phyloP scores from a whole-genome alignment of 2,329 filamentous ascomycete species.

The Xylariaceae sp. region DNA sequence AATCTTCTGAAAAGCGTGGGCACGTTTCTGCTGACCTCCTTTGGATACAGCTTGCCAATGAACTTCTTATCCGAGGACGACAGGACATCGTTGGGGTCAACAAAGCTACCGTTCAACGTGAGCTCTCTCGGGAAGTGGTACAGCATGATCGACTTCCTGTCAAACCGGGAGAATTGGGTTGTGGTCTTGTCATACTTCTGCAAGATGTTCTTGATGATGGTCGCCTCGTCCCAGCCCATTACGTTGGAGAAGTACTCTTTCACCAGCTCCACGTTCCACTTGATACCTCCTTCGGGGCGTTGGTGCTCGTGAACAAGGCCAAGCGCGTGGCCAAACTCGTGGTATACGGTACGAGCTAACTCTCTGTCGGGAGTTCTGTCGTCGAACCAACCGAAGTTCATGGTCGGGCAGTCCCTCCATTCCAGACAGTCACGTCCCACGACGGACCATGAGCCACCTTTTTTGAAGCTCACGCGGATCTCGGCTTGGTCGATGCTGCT shows the following conservation, averaged over 20 bases:
- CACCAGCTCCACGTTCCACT: background rate
- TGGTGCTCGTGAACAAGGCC: conserved; percentile 13
- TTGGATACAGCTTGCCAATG: conserved; percentile 1
- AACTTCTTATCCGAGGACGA: conserved; percentile 5
- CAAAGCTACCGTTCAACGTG: conserved; percentile 1
- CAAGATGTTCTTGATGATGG: conserved; percentile 4
- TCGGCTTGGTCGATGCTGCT: background rate
- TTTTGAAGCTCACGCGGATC: conserved; percentile 6
- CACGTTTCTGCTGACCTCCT: background rate
- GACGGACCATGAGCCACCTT: conserved; percentile 6
- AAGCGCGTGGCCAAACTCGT: conserved; percentile 12
- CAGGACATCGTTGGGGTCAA: conserved; percentile 2
- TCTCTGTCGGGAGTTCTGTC: conserved; percentile 1
- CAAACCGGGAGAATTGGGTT: conserved; percentile 3
- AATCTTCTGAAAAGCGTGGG: background rate
- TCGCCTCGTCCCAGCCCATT: background rate
- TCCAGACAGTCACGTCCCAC: background rate
- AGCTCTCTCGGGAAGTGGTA: conserved; percentile 8
- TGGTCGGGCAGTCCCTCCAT: background rate
- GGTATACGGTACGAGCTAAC: conserved; percentile 1
- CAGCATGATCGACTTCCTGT: conserved; percentile 8
- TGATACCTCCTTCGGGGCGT: conserved; percentile 1
- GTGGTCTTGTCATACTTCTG: background rate
- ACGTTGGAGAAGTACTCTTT: background rate
- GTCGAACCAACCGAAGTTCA: conserved; percentile 7